phyloP scores from a whole-genome alignment of 2,329 filamentous ascomycete species.

The Aspergillus cejpii region DNA sequence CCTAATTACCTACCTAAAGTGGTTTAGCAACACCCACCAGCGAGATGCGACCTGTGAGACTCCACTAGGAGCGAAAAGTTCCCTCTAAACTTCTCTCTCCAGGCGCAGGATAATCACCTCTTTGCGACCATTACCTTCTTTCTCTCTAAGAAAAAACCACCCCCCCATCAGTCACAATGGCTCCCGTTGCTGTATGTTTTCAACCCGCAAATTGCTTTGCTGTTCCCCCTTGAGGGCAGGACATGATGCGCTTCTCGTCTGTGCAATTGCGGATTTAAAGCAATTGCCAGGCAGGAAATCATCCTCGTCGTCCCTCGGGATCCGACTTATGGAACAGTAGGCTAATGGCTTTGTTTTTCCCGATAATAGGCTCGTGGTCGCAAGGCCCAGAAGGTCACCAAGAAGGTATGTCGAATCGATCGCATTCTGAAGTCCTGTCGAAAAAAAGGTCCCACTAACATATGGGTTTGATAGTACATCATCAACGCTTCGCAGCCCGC shows the following conservation, averaged over 20 bases:
- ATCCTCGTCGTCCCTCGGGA: constrained; percentile 13
- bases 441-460: no score
- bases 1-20: constrained; percentile 11
- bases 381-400: constrained; percentile 46
- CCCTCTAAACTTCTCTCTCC: constrained; percentile 21
- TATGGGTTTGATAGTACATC: constrained; percentile 63
- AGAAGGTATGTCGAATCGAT: constrained; percentile 39
- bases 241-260: constrained; percentile 17
- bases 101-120: constrained; percentile 85
- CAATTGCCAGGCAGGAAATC: constrained; percentile 1
- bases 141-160: constrained; percentile 24
- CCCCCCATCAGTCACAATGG: constrained; percentile 59
- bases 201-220: constrained; percentile 69
- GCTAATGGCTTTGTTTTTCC: constrained; percentile 66
- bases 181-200: constrained; percentile 77
- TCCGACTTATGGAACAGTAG: constrained; percentile 66
- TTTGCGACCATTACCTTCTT: constrained; percentile 57
- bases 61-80: constrained; percentile 23
- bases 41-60: constrained; percentile 17
- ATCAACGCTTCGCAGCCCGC: constrained; percentile 99
- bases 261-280: constrained; percentile 20
- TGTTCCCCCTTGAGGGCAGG: constrained; percentile 58
- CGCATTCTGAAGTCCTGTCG: not conserved
- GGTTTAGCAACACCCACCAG: constrained; percentile 25
- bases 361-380: constrained; percentile 40